Base-by-base conservation (phyloP, 192 early-diverging fungal genomes). In the Kickxella alabastrina region DNA sequence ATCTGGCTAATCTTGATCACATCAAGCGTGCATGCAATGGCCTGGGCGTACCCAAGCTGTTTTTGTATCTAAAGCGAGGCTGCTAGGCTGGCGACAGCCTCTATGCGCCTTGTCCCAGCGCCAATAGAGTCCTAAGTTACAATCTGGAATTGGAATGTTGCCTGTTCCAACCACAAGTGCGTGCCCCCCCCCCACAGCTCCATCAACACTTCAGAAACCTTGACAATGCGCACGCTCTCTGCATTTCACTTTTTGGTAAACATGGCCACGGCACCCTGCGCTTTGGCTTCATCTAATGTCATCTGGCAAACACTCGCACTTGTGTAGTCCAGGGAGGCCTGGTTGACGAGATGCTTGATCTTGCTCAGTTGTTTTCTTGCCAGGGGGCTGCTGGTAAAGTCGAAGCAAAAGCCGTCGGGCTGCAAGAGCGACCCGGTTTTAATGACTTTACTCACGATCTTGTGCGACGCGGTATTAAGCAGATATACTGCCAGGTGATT, bases 161-260 rank as follows among this genome's bases (percentile, higher is more conserved):
- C 89, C 1, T 87, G 80, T 0, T 93, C 95, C 65, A 82, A 81
- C n/a, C 77, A 79, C 61, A 97, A 86, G 54, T 98, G 96, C 17
- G 95, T 98, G 52, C 96, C 96, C 63, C 96, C n/a, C n/a, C n/a
- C 92, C 65, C 96, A 98, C 62, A 98, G 92, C 66, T 98, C 96
- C 54, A 93, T 79, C 27, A 88, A 92, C 35, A 82, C 79, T 14
- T 77, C 75, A 7, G 75, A 54, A 83, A 94, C 90, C 36, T 83
- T 73, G 18, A 99, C 90, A 19, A 99, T 92, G 47, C 94, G 87
- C 29, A 99, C 96, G 10, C 88, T 88, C 65, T 93, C 91, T 3
- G 91, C 90, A 60, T 92, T 87, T 21, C 88, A 86, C 70, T 97
- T 93, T 35, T 94, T 94, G 65, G 93, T 92, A 19, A 97, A 93